Percentiles rank a stretch among this genome's conserved stretches.
Evolutionary conservation across 2,329 filamentous ascomycete genomes (phyloP).

Genomic region (Ceratocystis lukuohia): DNA sequence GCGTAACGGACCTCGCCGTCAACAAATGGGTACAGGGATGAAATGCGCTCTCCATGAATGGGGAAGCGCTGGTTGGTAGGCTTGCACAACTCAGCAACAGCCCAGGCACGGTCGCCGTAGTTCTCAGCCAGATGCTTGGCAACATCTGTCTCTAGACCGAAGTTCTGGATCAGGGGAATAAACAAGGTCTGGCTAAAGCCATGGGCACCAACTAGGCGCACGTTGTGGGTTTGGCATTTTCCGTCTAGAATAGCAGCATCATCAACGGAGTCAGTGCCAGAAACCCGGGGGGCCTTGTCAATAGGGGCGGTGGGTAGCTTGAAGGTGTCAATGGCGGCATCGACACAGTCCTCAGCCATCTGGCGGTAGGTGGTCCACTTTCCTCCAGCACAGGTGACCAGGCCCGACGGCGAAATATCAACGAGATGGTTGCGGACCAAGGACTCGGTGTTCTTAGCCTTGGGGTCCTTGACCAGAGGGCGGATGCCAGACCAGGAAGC

Average conservation of each 20-base stretch:
- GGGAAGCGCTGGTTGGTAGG: conserved; percentile 71
- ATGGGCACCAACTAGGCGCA: conserved; percentile 70
- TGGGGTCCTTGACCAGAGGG: conserved; percentile 73
- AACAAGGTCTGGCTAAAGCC: conserved; percentile 81
- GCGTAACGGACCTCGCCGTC: conserved; percentile 87
- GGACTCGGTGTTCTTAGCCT: conserved; percentile 72
- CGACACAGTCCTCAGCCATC: conserved; percentile 83
- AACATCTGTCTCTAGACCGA: conserved; percentile 80
- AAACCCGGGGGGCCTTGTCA: conserved; percentile 50
- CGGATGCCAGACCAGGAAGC: conserved; percentile 83
- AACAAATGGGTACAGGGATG: conserved; percentile 72
- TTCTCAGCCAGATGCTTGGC: conserved; percentile 76
- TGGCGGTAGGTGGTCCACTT: conserved; percentile 92
- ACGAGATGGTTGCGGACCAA: conserved; percentile 79
- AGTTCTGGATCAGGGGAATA: conserved; percentile 90
- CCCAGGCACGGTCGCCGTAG: conserved; percentile 89
- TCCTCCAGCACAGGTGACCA: conserved; percentile 74
- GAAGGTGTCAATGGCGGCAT: conserved; percentile 61
- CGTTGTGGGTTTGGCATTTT: conserved; percentile 68
- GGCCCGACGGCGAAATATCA: conserved; percentile 62
- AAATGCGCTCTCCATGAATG: conserved; percentile 67
- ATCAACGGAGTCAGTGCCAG: conserved; percentile 54
- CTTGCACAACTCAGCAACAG: conserved; percentile 65
- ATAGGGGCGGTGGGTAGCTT: conserved; percentile 45
- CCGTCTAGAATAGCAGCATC: conserved; percentile 54